Base-by-base conservation (phyloP, 192 early-diverging fungal species). In the Coemansia sp. region DNA sequence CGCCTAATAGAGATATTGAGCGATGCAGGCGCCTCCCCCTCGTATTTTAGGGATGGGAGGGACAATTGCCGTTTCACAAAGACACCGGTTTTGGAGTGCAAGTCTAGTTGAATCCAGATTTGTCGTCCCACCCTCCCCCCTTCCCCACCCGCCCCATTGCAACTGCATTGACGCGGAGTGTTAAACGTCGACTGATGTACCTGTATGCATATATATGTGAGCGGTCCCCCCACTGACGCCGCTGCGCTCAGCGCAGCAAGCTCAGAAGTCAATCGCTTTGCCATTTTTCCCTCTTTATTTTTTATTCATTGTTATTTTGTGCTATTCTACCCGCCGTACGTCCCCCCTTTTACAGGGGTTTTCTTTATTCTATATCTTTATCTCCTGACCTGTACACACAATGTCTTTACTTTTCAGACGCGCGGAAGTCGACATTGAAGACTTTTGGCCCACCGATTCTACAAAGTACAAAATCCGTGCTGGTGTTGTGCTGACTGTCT, bases 381-480 rank as follows among this genome's bases (percentile, higher is more conserved):
- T 31, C 44, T 24, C 22, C 18, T 29, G 11, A 27, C 61, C 18
- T 41, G 2, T 27, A 38, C 9, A 5, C 11, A 27, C 22, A 40
- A 34, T 57, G 38, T 22, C 41, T 12, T 12, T n/a, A 31, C 31
- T 13, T 29, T 5, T 3, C 1, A 44, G n/a, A 60, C 5, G 50
- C 22, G 15, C 3, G 41, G 24, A n/a, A 11, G 22, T 66, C 16
- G 63, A 70, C 34, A 52, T 47, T 6, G 39, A 66, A 20, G 74
- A 71, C 12, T 62, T 61, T 27, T 76, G 75, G 72, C 39, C 33
- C 18, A n/a, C 29, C 10, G 69, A 53, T 40, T 71, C 80, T 9
- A 20, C 7, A 29, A 44, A 52, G n/a, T 82, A 82, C 69, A 77
- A 69, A 27, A 71, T 82, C 24, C 71, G 75, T 33, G 72, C 52